These are phyloP conservation scores for Russula vinacea DNA, from an alignment of 768 basidiomycete genomes.

Conservation along the genomic window DNA sequence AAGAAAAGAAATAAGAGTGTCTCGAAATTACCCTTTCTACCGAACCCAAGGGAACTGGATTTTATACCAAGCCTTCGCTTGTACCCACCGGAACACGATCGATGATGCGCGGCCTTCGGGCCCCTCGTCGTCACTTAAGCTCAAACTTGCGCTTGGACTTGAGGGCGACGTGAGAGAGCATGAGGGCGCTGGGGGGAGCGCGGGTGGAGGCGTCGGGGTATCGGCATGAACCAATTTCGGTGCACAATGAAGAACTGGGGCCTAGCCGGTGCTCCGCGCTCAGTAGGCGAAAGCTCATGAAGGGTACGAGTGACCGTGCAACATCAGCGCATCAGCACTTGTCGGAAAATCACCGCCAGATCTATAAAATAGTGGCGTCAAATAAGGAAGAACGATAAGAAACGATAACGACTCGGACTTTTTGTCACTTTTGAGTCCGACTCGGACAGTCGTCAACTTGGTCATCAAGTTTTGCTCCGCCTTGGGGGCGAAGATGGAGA, in stretches of 20 bases:
- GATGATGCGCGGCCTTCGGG: slow-evolving; percentile 35
- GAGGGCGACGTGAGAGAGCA: slow-evolving; percentile 24
- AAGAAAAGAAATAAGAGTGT: slow-evolving; percentile 40
- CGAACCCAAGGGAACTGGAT: slow-evolving; percentile 13
- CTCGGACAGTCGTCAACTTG: too few species aligned
- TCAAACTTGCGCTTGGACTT: slow-evolving; percentile 30
- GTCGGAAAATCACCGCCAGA: slow-evolving; percentile 95
- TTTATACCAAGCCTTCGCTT: slow-evolving; percentile 11
- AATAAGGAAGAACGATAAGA: background rate
- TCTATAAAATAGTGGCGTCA: slow-evolving; percentile 45
- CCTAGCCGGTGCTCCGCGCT: slow-evolving; percentile 86
- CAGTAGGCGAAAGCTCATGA: slow-evolving; percentile 81
- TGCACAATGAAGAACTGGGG: slow-evolving; percentile 92
- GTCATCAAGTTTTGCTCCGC: slow-evolving; percentile 92
- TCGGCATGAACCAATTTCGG: slow-evolving; percentile 92
- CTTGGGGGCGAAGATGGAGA: slow-evolving; percentile 92
- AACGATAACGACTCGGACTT: slow-evolving; percentile 65
- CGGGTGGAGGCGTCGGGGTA: slow-evolving; percentile 69
- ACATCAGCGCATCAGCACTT: slow-evolving; percentile 65
- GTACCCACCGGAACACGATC: slow-evolving; percentile 16
- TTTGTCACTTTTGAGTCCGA: too few species aligned
- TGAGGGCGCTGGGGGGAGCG: slow-evolving; percentile 27
- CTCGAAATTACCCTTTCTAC: slow-evolving; percentile 23
- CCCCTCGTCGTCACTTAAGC: slow-evolving; percentile 41
- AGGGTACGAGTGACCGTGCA: too few species aligned